These are phyloP conservation scores for Helotiales sp. DNA, from an alignment of 2,329 filamentous ascomycete genomes.

Conservation along the genomic window DNA sequence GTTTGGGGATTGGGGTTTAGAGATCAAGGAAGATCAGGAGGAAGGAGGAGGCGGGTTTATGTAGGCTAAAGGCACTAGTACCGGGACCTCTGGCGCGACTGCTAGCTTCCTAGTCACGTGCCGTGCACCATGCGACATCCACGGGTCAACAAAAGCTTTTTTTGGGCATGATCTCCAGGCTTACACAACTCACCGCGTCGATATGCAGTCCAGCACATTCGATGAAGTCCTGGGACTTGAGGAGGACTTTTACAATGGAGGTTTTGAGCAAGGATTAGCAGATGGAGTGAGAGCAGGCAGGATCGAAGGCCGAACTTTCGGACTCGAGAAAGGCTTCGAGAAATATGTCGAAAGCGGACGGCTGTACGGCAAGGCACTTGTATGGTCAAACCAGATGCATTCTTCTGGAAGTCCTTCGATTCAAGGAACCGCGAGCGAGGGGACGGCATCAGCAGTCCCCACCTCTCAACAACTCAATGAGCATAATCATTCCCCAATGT, in stretches of 20 bases:
- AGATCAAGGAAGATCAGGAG: too few relatives aligned
- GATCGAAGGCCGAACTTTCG: constrained; percentile 86
- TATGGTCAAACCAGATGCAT: constrained; percentile 79
- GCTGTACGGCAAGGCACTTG: constrained; percentile 72
- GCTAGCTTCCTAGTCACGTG: too few relatives aligned
- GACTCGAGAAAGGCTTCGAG: constrained; percentile 89
- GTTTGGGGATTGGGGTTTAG: too few relatives aligned
- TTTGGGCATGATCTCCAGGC: neutral
- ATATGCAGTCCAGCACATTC: constrained; percentile 31
- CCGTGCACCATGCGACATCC: too few relatives aligned
- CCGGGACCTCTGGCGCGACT: too few relatives aligned
- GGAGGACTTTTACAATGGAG: constrained; percentile 76
- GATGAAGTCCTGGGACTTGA: constrained; percentile 57
- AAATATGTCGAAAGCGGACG: constrained; percentile 83
- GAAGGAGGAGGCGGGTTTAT: too few relatives aligned
- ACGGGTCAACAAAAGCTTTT: neutral
- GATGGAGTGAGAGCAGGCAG: constrained; percentile 79
- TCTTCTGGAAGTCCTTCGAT: constrained; percentile 2
- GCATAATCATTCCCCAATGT: neutral
- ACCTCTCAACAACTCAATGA: neutral
- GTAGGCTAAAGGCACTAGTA: too few relatives aligned
- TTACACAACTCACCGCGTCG: neutral
- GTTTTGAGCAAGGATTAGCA: constrained; percentile 70
- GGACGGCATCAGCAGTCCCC: neutral
- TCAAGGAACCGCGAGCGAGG: neutral